Evolutionary conservation across 352 stramenopile species (phyloP), one percentile per base, ranked within the genome.

Genomic region (Globisporangium lucens): DNA sequence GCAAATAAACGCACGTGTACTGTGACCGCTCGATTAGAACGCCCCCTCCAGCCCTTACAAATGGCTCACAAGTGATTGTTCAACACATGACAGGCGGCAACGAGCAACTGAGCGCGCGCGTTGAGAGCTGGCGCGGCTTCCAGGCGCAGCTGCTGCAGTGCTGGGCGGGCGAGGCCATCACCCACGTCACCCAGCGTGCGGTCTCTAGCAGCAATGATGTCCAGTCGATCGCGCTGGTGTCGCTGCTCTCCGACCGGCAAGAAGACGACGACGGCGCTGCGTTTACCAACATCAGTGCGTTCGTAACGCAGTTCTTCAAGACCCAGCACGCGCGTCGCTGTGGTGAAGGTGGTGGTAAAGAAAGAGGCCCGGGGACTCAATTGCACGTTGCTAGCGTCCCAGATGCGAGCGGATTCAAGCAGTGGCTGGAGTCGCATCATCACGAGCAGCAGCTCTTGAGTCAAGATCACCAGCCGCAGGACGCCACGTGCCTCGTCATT

Each of bases 101-200:
- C 47, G 4, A 53, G 6, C 22, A 29, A 7, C 22, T 3, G 27
- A 27, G 27, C 15, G 53, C 30, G 13, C 9, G 8, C 43, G n/a
- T 9, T 20, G 22, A 47, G 17, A 36, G 4, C 46, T 72, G 67
- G 67, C 53, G 61, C 24, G 5, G 20, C 43, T 72, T 72, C 67
- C 53, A 68, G 62, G 22, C 46, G 15, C 52, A 85, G 13, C 33
- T 88, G 57, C 60, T 68, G 36, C 71, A 74, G 52, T 85, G 77
- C 68, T 85, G 75, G 77, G 29, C 85, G 33, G 79, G 74, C 4
- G 59, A 79, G 35, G 51, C 77, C 13, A 61, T 84, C 20, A 71
- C 69, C 7, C 71, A 80, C 29, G 73, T 82, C 9, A 30, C 76
- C 52, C 75, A 80, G 58, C 74, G 73, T 13, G 47, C 69, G 38